Percentiles rank a stretch among this genome's conserved stretches.
These are phyloP conservation scores for Hansenula sp. DNA, from an alignment of 1,139 yeast genomes.

Conservation along the genomic window DNA sequence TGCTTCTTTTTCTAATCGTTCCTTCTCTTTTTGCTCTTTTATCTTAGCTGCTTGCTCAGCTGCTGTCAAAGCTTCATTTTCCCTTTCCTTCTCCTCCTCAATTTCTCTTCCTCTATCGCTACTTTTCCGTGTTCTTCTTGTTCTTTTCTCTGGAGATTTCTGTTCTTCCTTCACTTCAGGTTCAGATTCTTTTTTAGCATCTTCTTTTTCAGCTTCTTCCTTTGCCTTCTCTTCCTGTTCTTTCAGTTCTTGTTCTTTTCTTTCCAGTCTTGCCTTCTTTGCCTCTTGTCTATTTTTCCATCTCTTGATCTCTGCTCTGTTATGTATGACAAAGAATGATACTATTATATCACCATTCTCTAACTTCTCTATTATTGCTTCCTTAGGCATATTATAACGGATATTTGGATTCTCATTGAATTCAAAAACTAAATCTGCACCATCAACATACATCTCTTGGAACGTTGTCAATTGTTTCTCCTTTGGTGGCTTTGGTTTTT, in stretches of 20 bases:
- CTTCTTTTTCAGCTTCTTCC: conserved; percentile 23
- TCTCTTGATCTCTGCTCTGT: conserved; percentile 27
- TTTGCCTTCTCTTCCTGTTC: conserved; percentile 22
- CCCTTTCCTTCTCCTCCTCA: conserved; percentile 13
- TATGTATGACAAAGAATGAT: conserved; percentile 62
- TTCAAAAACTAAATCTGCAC: conserved; percentile 80
- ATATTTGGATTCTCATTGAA: conserved; percentile 75
- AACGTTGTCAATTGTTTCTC: conserved; percentile 57
- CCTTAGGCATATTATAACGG: conserved; percentile 70
- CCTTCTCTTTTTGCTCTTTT: conserved; percentile 11
- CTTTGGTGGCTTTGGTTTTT: conserved; percentile 25
- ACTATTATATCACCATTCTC: conserved; percentile 48
- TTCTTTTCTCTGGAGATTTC: neutral
- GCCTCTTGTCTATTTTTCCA: conserved; percentile 26
- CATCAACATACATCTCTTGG: conserved; percentile 62
- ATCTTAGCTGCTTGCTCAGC: conserved; percentile 15
- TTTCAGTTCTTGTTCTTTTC: conserved; percentile 4
- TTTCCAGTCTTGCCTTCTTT: conserved; percentile 7
- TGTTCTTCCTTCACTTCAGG: conserved; percentile 3
- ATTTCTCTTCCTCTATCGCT: conserved; percentile 21
- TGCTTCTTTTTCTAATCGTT: conserved; percentile 10
- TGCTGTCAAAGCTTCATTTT: conserved; percentile 19
- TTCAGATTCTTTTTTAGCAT: conserved; percentile 20
- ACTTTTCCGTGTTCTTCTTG: conserved; percentile 9
- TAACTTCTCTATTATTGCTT: conserved; percentile 66